Base-by-base conservation (phyloP, 1,139 yeast genomes). In the Kodamaea arcana region DNA sequence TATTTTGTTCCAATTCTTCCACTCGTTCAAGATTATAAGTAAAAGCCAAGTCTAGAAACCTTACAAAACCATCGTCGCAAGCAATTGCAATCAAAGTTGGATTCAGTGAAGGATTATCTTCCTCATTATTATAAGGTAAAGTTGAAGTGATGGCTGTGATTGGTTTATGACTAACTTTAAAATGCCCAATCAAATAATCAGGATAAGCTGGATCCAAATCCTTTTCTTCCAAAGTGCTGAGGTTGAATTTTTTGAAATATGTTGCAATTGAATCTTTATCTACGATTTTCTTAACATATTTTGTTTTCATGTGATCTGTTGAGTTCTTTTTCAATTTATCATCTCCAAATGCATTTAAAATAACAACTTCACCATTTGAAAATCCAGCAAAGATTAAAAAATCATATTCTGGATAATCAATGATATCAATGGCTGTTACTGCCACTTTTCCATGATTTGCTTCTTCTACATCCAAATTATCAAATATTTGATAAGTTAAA, bases 41-140 rank as follows among this genome's bases (percentile, higher is more conserved):
- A 21, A 43, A 44, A 29, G 46, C 43, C 32, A 79, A 53, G 51
- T 82, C 83, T 29, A 84, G 58, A 20, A 83, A 50, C 31, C 83
- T 60, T 12, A 81, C 61, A 43, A 74, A 72, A 1, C 92, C 94
- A 51, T 83, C 90, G 44, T 77, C 83, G 5, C 80, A 64, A 0
- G 83, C 78, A 27, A 82, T 54, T 0, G 83, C 78, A 6, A 65
- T 42, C 15, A 72, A 46, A 45, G 79, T 75, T 15, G 85, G 83
- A 24, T 48, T 54, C 30, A 40, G 36, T 17, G 28, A 33, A 9
- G 15, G 29, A n/a, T 10, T 14, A 6, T 22, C 30, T 10, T 12
- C 28, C 15, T 24, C 21, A 9, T 17, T 14, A 2, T 18, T 35
- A 25, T 37, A 32, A 4, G 66, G 59, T 21, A 65, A 54, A 11